Conservation (phyloP, 2,329 filamentous ascomycete genomes). For the Cylindrodendrum hubeiense region DNA sequence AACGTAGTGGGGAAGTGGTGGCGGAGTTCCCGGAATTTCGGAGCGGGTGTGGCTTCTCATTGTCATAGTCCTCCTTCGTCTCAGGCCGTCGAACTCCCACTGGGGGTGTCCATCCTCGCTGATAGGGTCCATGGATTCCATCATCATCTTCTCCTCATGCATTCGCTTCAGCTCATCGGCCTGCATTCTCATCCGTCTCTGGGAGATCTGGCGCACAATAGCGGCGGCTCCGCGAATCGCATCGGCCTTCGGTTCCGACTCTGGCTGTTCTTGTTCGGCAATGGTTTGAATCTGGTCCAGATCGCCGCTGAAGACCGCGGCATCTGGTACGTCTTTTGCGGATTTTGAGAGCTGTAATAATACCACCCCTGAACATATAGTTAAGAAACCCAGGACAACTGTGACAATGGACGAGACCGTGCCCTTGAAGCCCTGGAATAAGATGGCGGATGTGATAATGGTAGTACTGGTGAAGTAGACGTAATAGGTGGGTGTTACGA, state of each 20-base stretch:
- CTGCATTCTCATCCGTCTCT: slow-evolving; percentile 81
- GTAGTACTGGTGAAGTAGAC: slow-evolving; percentile 98
- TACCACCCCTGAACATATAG: slow-evolving; percentile 93
- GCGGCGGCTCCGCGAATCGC: slow-evolving; percentile 92
- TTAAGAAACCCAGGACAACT: slow-evolving; percentile 92
- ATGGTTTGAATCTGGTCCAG: slow-evolving; percentile 96
- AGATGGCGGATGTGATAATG: slow-evolving; percentile 90
- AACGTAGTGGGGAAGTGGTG: slow-evolving; percentile 41
- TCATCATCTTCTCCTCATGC: slow-evolving; percentile 79
- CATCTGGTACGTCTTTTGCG: slow-evolving; percentile 95
- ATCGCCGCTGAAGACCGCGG: slow-evolving; percentile 91
- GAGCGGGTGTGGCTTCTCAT: slow-evolving; percentile 43
- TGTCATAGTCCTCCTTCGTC: slow-evolving; percentile 74
- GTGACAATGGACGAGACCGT: slow-evolving; percentile 84
- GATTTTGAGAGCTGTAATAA: slow-evolving; percentile 97
- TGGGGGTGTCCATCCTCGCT: slow-evolving; percentile 77
- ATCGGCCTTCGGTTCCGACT: slow-evolving; percentile 95
- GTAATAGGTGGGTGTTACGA: slow-evolving; percentile 98
- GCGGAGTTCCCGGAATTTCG: slow-evolving; percentile 44
- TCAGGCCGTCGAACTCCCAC: slow-evolving; percentile 92
- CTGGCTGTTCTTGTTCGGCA: slow-evolving; percentile 94
- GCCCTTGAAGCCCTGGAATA: slow-evolving; percentile 95
- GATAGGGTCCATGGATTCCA: slow-evolving; percentile 79
- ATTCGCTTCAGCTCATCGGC: slow-evolving; percentile 82
- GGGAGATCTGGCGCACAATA: slow-evolving; percentile 86